Evolutionary conservation across 345 rosid species (phyloP).

Genomic region (Carallia pectinifolia): DNA sequence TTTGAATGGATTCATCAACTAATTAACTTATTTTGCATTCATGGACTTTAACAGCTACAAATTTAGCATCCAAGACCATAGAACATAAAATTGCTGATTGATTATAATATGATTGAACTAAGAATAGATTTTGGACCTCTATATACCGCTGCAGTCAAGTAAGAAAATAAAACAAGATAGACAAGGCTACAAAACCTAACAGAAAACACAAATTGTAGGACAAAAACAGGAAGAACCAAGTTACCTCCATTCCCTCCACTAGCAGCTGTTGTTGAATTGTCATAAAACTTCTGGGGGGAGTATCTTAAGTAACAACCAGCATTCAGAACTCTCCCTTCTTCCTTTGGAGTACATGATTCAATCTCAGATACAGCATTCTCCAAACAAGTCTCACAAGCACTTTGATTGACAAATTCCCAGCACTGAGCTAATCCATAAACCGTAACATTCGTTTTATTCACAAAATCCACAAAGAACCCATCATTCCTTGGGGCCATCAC

Average conservation of each 20-base stretch:
- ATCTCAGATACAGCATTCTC: slow-evolving; percentile 38
- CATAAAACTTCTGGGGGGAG: slow-evolving; percentile 62
- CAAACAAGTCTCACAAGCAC: slow-evolving; percentile 56
- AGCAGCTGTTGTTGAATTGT: slow-evolving; percentile 44
- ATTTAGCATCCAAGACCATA: no score
- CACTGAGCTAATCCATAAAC: slow-evolving; percentile 93
- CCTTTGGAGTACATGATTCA: slow-evolving; percentile 46
- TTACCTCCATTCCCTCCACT: slow-evolving; percentile 37
- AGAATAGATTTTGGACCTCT: no score
- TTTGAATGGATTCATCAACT: no score
- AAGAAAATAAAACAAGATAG: not conserved
- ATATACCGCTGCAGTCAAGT: no score
- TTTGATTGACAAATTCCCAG: slow-evolving; percentile 55
- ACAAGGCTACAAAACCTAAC: not conserved
- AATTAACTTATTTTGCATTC: no score
- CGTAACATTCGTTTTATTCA: slow-evolving; percentile 46
- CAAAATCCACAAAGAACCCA: slow-evolving; percentile 64
- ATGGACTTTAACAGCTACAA: no score
- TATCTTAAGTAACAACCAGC: slow-evolving; percentile 84
- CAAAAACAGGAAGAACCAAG: slow-evolving; percentile 4
- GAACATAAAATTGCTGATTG: no score
- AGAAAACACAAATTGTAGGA: not conserved
- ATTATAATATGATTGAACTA: no score
- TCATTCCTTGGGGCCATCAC: slow-evolving; percentile 43
- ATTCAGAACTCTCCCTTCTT: slow-evolving; percentile 67